Evolutionary conservation across 805 yeast species (phyloP).

Genomic region (Saccharomycopsis selenospora): DNA sequence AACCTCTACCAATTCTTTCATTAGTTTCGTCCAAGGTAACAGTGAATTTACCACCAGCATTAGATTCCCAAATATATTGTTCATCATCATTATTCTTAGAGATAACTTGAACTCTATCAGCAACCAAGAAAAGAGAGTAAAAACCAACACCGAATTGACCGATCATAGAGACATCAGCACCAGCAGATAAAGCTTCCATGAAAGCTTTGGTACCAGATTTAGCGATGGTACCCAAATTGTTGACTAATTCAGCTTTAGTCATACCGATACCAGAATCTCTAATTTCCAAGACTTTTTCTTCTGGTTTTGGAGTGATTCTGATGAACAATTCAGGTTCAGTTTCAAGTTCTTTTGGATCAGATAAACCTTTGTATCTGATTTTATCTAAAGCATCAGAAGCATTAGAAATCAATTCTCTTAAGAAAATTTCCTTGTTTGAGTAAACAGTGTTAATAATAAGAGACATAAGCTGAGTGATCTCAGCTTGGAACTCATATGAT

Average conservation of each 20-base stretch:
- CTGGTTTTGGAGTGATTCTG: slow-evolving; percentile 96
- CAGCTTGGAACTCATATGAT: slow-evolving; percentile 98
- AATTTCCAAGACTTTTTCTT: slow-evolving; percentile 86
- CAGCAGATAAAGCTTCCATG: slow-evolving; percentile 99
- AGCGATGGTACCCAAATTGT: slow-evolving; percentile 99
- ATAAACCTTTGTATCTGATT: slow-evolving; percentile 92
- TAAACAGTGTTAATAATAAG: slow-evolving; percentile 99
- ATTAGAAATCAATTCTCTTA: slow-evolving; percentile 97
- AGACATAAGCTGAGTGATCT: slow-evolving; percentile 99
- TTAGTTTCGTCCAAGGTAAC: slow-evolving; percentile 82
- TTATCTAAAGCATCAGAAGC: slow-evolving; percentile 99
- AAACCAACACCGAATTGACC: slow-evolving; percentile 99
- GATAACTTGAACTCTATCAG: slow-evolving; percentile 97
- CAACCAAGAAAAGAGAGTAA: slow-evolving; percentile 98
- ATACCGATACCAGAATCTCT: slow-evolving; percentile 99
- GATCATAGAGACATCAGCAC: slow-evolving; percentile 99
- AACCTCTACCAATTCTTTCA: slow-evolving; percentile 90
- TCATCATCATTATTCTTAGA: slow-evolving; percentile 98
- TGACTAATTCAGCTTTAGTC: slow-evolving; percentile 98
- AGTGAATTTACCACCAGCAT: slow-evolving; percentile 99
- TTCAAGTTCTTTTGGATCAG: slow-evolving; percentile 88
- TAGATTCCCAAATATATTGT: slow-evolving; percentile 99
- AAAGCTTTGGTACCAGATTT: slow-evolving; percentile 99
- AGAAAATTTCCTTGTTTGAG: slow-evolving; percentile 97
- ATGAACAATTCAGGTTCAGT: slow-evolving; percentile 94